These are phyloP conservation scores for Onygena corvina DNA, from an alignment of 2,329 filamentous ascomycete species.

Conservation along the genomic window DNA sequence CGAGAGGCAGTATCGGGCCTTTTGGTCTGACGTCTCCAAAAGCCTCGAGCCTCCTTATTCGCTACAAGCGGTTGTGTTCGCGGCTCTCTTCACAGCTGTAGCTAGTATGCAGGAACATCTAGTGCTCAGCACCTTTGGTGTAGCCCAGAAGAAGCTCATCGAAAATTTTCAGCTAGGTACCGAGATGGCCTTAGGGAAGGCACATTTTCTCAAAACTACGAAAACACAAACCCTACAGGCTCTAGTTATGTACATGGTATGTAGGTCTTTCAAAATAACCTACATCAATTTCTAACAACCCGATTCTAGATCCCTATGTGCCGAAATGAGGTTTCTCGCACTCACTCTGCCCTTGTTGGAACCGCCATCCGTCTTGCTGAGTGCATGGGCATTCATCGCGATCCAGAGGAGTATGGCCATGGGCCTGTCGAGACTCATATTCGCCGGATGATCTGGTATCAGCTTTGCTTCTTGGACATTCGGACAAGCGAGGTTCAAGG, in stretches of 20 bases:
- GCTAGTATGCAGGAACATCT: constrained; percentile 51
- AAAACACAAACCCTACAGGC: constrained; percentile 65
- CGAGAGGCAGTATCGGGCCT: constrained; percentile 50
- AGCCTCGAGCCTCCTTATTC: constrained; percentile 52
- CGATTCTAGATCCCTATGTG: constrained; percentile 54
- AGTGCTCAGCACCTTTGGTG: constrained; percentile 43
- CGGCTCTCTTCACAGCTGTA: constrained; percentile 55
- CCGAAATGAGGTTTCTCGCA: constrained; percentile 57
- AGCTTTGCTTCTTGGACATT: constrained; percentile 64
- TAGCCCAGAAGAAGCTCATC: constrained; percentile 46
- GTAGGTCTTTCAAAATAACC: constrained; percentile 19
- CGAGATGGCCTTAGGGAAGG: constrained; percentile 55
- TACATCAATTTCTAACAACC: constrained; percentile 17
- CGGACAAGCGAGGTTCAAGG: constrained; percentile 64
- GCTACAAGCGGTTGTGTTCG: constrained; percentile 57
- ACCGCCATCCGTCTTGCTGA: constrained; percentile 62
- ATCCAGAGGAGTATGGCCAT: constrained; percentile 54
- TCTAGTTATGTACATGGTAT: constrained; percentile 63
- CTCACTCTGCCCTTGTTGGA: constrained; percentile 60
- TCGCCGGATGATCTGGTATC: constrained; percentile 62
- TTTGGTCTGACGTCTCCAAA: constrained; percentile 51
- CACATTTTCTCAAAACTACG: constrained; percentile 59
- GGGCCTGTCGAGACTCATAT: constrained; percentile 58
- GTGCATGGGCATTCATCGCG: constrained; percentile 64
- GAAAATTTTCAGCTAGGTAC: constrained; percentile 53